These are phyloP conservation scores for Huntiella moniliformis DNA, from an alignment of 2,329 filamentous ascomycete genomes.

Conservation along the genomic window DNA sequence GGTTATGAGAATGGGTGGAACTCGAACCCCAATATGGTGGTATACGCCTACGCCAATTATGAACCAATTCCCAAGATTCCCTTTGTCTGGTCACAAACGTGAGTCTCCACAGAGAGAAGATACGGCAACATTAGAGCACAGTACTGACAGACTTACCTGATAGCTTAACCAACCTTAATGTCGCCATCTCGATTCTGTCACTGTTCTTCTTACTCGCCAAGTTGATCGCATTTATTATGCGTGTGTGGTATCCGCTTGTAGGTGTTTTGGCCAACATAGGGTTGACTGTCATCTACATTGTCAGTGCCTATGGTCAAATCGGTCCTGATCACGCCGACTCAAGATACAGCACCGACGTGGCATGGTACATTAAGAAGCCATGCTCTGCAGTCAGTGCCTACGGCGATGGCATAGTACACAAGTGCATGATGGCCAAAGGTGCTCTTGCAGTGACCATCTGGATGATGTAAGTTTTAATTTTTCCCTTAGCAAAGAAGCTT, in stretches of 20 bases:
- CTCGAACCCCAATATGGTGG: conserved; percentile 47
- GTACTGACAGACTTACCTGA: conserved; percentile 7
- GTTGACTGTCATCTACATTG: conserved; percentile 42
- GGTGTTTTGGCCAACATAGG: conserved; percentile 37
- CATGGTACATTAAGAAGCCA: conserved; percentile 59
- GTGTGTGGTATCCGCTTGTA: conserved; percentile 49
- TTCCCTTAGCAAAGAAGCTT: neutral
- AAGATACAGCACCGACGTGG: conserved; percentile 37
- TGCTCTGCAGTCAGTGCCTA: conserved; percentile 23
- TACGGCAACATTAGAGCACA: conserved; percentile 9
- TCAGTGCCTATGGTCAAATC: conserved; percentile 51
- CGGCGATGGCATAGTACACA: conserved; percentile 28
- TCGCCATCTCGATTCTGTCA: conserved; percentile 55
- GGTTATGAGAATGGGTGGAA: conserved; percentile 55
- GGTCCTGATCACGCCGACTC: conserved; percentile 54
- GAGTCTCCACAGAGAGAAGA: conserved; percentile 20
- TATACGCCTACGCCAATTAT: conserved; percentile 60
- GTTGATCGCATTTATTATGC: conserved; percentile 49
- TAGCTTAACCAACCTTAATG: conserved; percentile 57
- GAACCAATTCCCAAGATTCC: conserved; percentile 40
- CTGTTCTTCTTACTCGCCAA: conserved; percentile 61
- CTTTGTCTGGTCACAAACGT: conserved; percentile 57
- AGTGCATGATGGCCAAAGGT: conserved; percentile 50
- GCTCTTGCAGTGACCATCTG: conserved; percentile 44
- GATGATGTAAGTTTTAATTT: conserved; percentile 40